Base-by-base conservation (phyloP, 179 eudicot species). In the Camellia oleifera region DNA sequence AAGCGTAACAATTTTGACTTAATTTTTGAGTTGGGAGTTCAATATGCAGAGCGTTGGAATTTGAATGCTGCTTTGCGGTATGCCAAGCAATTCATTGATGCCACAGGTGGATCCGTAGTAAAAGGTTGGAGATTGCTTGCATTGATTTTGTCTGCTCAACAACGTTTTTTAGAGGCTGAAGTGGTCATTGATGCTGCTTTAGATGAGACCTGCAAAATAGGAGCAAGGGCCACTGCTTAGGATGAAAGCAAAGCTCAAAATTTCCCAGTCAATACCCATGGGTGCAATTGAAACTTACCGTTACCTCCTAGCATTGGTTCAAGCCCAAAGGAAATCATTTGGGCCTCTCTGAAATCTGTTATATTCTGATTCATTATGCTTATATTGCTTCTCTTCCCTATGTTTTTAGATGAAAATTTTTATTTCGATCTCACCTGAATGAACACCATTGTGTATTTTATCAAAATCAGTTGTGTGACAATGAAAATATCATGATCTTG, bases 191-290 rank as follows among this genome's bases (percentile, higher is more conserved):
- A 88, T 86, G 96, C 97, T 45, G 98, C 97, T 82, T 81, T 92
- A 76, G 98, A 94, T 60, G 95, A 94, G 85, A 92, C 95, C 60
- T n/a, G 90, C 89, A 75, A 94, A 87, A 82, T 94, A 97, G 98
- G 96, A 91, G 58, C 96, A 91, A 83, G 91, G 90, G 45, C 91
- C 93, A 18, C 80, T 94, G 66, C 87, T 93, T 57, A 83, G 96
- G 83, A 87, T 91, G 45, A 93, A 89, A 85, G 98, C 97, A 45
- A 93, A 93, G 81, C 88, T 94, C 20, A 85, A 92, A 82, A 81
- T 87, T 52, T 85, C 91, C 46, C 96, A 87, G 81, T 89, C 91
- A 40, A 81, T 76, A 62, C 89, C 84, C 32, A 85, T 82, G 74
- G 87, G 82, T 85, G 96, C 98, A 7, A 84, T 93, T 57, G 85